Evolutionary conservation across 2,329 filamentous ascomycete species (phyloP).

Genomic region (Zasmidium citrigriseum): DNA sequence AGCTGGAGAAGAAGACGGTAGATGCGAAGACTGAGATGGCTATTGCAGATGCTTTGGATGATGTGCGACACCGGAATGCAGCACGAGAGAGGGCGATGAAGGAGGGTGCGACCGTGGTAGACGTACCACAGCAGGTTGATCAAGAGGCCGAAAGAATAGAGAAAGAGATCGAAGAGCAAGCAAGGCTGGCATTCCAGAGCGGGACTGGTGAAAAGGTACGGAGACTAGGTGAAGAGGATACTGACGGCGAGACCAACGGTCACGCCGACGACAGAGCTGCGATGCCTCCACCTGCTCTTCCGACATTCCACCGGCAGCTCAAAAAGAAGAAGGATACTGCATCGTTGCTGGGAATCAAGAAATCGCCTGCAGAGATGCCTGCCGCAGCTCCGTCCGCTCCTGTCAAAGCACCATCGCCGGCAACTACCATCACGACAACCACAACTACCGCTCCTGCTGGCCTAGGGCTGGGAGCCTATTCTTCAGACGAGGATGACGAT

Average conservation of each 20-base stretch:
- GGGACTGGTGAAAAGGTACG: slow-evolving; percentile 58
- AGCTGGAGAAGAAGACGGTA: slow-evolving; percentile 87
- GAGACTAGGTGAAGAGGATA: slow-evolving; percentile 50
- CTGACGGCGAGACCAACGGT: slow-evolving; percentile 37
- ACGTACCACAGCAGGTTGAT: slow-evolving; percentile 56
- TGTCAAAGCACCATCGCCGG: not conserved
- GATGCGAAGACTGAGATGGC: slow-evolving; percentile 96
- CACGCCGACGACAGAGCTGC: slow-evolving; percentile 37
- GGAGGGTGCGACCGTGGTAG: slow-evolving; percentile 57
- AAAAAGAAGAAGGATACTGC: slow-evolving; percentile 87
- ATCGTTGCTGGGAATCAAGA: slow-evolving; percentile 81
- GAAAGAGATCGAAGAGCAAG: slow-evolving; percentile 79
- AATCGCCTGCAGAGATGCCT: slow-evolving; percentile 58
- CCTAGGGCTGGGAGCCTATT: slow-evolving; percentile 8
- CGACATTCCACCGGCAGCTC: slow-evolving; percentile 71
- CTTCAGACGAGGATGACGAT: slow-evolving; percentile 10
- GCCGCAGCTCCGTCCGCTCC: not conserved
- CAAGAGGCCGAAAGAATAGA: slow-evolving; percentile 68
- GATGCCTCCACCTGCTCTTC: slow-evolving; percentile 54
- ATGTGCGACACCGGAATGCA: slow-evolving; percentile 90
- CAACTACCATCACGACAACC: not conserved
- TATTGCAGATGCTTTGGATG: slow-evolving; percentile 91
- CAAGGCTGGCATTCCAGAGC: slow-evolving; percentile 72
- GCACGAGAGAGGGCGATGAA: slow-evolving; percentile 75
- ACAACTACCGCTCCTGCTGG: slow-evolving; percentile 4